phyloP scores from a whole-genome alignment of 306 rosid genomes.

The Luffa acutangula region DNA sequence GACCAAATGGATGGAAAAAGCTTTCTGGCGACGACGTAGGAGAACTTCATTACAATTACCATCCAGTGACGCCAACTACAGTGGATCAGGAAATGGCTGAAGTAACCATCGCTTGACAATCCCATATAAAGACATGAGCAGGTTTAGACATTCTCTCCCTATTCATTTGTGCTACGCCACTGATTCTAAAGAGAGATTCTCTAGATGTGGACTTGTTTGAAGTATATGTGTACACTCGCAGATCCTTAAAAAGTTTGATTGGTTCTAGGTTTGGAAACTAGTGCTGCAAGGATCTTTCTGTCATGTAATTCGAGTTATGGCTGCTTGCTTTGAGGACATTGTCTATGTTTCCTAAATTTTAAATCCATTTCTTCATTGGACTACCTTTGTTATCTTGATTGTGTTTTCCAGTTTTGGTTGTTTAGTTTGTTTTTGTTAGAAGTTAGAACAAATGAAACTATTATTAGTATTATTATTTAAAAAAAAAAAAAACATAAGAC shows the following conservation, averaged over 20 bases:
- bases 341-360: not conserved
- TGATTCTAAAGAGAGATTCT: not conserved
- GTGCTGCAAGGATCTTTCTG: not conserved
- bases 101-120: slow-evolving; percentile 40
- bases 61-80: slow-evolving; percentile 53
- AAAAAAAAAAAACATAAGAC: too few relatives aligned
- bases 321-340: not conserved
- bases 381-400: not conserved
- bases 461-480: too few relatives aligned
- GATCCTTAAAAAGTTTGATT: not conserved
- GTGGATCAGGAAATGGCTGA: slow-evolving; percentile 95
- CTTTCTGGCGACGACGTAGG: slow-evolving; percentile 86
- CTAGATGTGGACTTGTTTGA: not conserved
- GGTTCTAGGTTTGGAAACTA: not conserved
- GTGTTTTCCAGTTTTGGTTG: not conserved
- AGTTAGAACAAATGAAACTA: too few relatives aligned
- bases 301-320: not conserved
- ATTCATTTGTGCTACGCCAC: not conserved
- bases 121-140: not conserved
- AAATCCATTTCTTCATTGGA: not conserved
- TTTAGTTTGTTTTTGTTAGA: too few relatives aligned
- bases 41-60: slow-evolving; percentile 68
- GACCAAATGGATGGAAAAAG: slow-evolving; percentile 84
- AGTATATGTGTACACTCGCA: not conserved
- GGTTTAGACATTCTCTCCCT: not conserved